These are phyloP conservation scores for Pyrenopolyporus hunteri DNA, from an alignment of 495 filamentous ascomycete species.

Conservation along the genomic window DNA sequence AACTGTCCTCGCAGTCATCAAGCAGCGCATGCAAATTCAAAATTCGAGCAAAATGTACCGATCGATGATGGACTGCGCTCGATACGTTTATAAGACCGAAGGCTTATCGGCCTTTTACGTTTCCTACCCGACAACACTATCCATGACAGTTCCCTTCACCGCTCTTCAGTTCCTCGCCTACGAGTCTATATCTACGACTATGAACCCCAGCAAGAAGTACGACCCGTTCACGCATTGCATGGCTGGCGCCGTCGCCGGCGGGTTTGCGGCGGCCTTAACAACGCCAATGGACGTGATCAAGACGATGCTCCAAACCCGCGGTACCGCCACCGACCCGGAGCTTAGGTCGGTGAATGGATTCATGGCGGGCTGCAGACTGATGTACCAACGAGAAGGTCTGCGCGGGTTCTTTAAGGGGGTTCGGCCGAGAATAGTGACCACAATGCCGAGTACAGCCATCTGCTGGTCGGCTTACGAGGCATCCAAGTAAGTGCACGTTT, in stretches of 20 bases:
- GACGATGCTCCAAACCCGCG: conserved; percentile 92
- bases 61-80: conserved; percentile 82
- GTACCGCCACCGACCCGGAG: conserved; percentile 78
- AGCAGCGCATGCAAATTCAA: conserved; percentile 98
- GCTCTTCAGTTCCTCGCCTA: conserved; percentile 96
- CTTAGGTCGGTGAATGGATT: conserved; percentile 86
- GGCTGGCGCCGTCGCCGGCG: conserved; percentile 90
- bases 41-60: conserved; percentile 84
- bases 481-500: conserved; percentile 55
- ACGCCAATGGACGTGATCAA: conserved; percentile 98
- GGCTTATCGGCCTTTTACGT: conserved; percentile 94
- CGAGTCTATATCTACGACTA: conserved; percentile 90
- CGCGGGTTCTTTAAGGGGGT: conserved; percentile 91
- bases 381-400: conserved; percentile 83
- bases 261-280: conserved; percentile 89
- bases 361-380: conserved; percentile 77
- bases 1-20: conserved; percentile 73
- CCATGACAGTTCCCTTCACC: conserved; percentile 98
- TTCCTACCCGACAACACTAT: conserved; percentile 96
- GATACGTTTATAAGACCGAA: conserved; percentile 83
- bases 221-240: conserved; percentile 92
- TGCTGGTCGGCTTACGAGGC: conserved; percentile 84
- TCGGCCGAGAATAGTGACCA: conserved; percentile 88
- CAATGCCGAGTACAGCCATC: conserved; percentile 98
- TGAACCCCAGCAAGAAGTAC: conserved; percentile 85